phyloP scores from a whole-genome alignment of 495 filamentous ascomycete genomes.

The Letharia columbiana region DNA sequence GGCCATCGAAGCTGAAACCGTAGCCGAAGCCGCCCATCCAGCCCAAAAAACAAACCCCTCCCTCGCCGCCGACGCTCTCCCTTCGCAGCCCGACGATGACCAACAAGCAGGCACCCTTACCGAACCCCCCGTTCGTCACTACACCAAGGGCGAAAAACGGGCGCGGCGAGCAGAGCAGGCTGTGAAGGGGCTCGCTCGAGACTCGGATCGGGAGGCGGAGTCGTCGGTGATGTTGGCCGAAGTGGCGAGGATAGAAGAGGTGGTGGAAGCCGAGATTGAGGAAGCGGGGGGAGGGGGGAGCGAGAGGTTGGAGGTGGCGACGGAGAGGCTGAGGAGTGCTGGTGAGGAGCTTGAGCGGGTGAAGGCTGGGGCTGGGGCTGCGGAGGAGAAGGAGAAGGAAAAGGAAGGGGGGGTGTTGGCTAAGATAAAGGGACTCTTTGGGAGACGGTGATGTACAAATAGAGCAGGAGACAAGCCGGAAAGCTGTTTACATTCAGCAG shows the following conservation, averaged over 20 bases:
- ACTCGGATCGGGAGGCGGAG: conserved; percentile 83
- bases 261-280: neutral
- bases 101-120: too few species aligned
- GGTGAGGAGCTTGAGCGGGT: neutral
- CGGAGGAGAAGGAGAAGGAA: neutral
- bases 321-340: conserved; percentile 1
- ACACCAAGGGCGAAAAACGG: neutral
- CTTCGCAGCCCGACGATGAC: too few species aligned
- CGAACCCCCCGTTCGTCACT: neutral
- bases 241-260: conserved; percentile 36
- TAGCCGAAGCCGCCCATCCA: neutral
- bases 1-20: neutral
- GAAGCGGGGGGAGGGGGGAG: neutral
- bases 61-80: neutral
- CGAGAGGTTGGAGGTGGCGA: neutral
- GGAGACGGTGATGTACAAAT: conserved; percentile 52
- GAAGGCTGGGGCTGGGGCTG: conserved; percentile 23
- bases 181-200: too few species aligned
- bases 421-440: conserved; percentile 36
- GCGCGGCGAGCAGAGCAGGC: neutral
- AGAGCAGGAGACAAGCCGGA: neutral
- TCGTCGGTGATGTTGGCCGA: conserved; percentile 69
- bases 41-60: neutral
- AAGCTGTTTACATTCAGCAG: neutral
- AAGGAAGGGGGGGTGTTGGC: conserved; percentile 29